Evolutionary conservation across 2,329 filamentous ascomycete genomes (phyloP).

Genomic region (Arthrinium puccinioides): DNA sequence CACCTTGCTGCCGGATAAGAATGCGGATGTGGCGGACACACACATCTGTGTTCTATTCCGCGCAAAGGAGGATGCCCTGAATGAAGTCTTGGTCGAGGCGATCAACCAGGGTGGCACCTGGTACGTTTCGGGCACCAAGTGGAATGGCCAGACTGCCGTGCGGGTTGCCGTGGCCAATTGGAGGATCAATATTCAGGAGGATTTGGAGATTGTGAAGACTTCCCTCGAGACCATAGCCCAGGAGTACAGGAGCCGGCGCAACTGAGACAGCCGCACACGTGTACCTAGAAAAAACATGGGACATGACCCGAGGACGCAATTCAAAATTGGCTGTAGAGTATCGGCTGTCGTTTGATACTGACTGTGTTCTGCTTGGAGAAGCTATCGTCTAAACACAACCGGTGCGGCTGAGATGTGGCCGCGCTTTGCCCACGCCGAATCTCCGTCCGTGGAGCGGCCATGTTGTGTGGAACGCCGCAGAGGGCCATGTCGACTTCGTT

Average conservation of each 20-base stretch:
- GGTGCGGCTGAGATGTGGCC: no score
- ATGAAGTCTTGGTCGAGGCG: constrained; percentile 56
- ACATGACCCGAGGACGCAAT: not conserved
- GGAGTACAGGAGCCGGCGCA: constrained; percentile 11
- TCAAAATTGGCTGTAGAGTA: no score
- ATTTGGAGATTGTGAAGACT: constrained; percentile 55
- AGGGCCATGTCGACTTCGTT: no score
- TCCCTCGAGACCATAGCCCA: constrained; percentile 49
- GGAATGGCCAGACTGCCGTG: constrained; percentile 66
- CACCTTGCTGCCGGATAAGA: constrained; percentile 53
- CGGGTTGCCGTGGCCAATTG: constrained; percentile 85
- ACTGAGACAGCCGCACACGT: constrained; percentile 1
- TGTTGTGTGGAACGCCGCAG: no score
- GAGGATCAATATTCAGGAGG: constrained; percentile 63
- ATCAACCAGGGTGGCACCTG: constrained; percentile 71
- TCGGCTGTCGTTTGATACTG: no score
- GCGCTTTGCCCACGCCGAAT: no score
- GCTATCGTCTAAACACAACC: no score
- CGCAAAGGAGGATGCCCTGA: constrained; percentile 58
- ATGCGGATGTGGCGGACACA: constrained; percentile 40
- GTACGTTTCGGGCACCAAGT: constrained; percentile 76
- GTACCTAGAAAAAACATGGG: not conserved
- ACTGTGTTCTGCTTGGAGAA: no score
- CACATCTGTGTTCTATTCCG: constrained; percentile 73
- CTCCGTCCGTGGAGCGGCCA: no score